Base-by-base conservation (phyloP, 2,329 filamentous ascomycete species). In the Penicillium sp. region DNA sequence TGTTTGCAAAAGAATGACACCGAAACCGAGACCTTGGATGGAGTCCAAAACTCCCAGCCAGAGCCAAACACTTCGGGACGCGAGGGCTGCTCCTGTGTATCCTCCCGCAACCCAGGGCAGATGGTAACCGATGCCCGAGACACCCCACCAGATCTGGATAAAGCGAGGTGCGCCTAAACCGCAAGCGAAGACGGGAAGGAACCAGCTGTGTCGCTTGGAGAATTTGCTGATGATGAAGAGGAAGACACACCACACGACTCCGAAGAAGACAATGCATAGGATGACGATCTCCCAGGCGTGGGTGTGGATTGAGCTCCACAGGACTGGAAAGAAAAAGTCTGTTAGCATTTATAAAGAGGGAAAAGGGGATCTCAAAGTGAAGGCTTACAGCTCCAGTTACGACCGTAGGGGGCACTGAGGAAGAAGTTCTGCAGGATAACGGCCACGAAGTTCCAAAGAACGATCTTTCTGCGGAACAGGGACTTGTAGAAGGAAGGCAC, bases 341-440 rank as follows among this genome's bases (percentile, higher is more conserved):
- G 33, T 47, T 31, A 48, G 46, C 22, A 22, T 13, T 27, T 14
- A 25, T 16, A 13, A 1, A 22, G n/a, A 14, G 27, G 8, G 24
- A 16, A 13, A 11, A 11, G 4, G 3, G 5, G 8, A 11, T 20
- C 11, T 11, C 9, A 27, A 18, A 20, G 18, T 4, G 7, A 27
- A n/a, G 10, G 61, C 68, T 65, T 60, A 71, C 79, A 88, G 40
- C 73, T 73, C 85, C 85, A 87, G 68, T 85, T 87, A 39, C 85
- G 80, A 33, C 85, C 85, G 61, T 86, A 87, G 2, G 81, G 83
- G 1, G 84, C 79, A 14, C 81, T 83, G 35, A 87, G 78, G 73
- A 83, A 87, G 76, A 84, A 85, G 69, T 87, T 87, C 64, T 87
- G 84, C 35, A 87, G 69, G 54, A 86, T 73, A 41, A 87, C 81